These are phyloP conservation scores for Pythium phragmiticola DNA, from an alignment of 352 stramenopile species.

Conservation along the genomic window DNA sequence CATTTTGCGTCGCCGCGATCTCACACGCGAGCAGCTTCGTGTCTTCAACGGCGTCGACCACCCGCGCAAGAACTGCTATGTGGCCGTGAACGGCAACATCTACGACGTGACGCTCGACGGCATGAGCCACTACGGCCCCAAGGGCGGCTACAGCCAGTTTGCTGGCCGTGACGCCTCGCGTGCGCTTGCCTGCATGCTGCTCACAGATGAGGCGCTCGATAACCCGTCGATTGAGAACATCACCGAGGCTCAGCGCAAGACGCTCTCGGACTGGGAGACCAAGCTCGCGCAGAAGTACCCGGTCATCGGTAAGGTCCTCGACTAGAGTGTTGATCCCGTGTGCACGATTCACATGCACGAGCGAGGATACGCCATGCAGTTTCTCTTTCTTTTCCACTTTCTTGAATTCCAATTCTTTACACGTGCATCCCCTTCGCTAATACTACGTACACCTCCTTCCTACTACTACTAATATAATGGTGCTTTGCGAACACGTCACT, in stretches of 20 bases:
- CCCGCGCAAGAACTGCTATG: slow-evolving; percentile 91
- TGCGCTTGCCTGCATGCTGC: slow-evolving; percentile 96
- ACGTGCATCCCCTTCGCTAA: too few relatives aligned
- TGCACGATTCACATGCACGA: neutral
- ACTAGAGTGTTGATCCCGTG: neutral
- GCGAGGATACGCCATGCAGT: too few relatives aligned
- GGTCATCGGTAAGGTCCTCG: slow-evolving; percentile 85
- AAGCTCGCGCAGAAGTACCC: slow-evolving; percentile 96
- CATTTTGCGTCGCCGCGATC: slow-evolving; percentile 73
- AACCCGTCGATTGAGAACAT: slow-evolving; percentile 91
- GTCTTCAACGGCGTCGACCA: slow-evolving; percentile 79
- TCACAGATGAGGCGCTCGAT: slow-evolving; percentile 92
- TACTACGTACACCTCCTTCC: too few relatives aligned
- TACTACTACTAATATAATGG: too few relatives aligned
- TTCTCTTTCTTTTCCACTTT: neutral
- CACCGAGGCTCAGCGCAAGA: slow-evolving; percentile 90
- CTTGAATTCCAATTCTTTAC: too few relatives aligned
- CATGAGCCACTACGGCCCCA: slow-evolving; percentile 91
- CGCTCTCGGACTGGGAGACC: slow-evolving; percentile 95
- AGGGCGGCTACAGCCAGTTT: slow-evolving; percentile 95
- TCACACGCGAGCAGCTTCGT: slow-evolving; percentile 86
- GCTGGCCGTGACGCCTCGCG: slow-evolving; percentile 94
- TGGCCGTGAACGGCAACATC: slow-evolving; percentile 93
- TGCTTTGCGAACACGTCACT: too few relatives aligned
- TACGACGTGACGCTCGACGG: slow-evolving; percentile 97